Evolutionary conservation across 306 rosid species (phyloP).

Genomic region (Rubus parviflorus): DNA sequence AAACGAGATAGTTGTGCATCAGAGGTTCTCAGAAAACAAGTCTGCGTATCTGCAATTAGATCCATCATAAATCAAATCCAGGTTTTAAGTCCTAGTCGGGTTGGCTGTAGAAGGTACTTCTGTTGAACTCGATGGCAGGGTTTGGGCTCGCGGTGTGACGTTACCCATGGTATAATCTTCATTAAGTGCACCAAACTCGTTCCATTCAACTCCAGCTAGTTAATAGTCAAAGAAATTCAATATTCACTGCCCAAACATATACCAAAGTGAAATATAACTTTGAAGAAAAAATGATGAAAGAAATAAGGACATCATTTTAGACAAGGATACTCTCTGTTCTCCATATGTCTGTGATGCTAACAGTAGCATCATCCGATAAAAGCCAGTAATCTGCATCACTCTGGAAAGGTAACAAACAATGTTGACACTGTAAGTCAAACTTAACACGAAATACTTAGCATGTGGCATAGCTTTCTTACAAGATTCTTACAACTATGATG

Average conservation of each 20-base stretch:
- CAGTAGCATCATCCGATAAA: conserved; percentile 77
- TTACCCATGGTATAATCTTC: conserved; percentile 53
- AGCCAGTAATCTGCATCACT: conserved; percentile 97
- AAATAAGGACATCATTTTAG: conserved; percentile 6
- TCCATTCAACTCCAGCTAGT: conserved; percentile 78
- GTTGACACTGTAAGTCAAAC: not conserved
- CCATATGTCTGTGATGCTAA: conserved; percentile 95
- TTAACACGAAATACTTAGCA: not conserved
- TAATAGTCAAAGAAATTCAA: conserved; percentile 43
- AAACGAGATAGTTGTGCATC: conserved; percentile 40
- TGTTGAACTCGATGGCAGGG: conserved; percentile 41
- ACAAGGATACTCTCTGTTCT: conserved; percentile 76
- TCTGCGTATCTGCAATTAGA: conserved; percentile 26
- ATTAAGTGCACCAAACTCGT: conserved; percentile 48
- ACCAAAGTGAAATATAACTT: not conserved
- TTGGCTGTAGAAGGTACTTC: conserved; percentile 52
- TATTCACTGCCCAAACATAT: not conserved
- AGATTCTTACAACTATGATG: not conserved
- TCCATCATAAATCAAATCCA: conserved; percentile 13
- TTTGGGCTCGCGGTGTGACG: conserved; percentile 42
- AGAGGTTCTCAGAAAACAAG: conserved; percentile 39
- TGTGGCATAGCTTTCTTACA: not conserved
- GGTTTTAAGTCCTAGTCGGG: conserved; percentile 48
- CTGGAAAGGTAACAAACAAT: conserved; percentile 41
- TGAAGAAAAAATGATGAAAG: not conserved